Evolutionary conservation across 192 early-diverging fungal genomes (phyloP), one percentile per base, ranked within the genome.

Genomic region (Entomortierella beljakovae): DNA sequence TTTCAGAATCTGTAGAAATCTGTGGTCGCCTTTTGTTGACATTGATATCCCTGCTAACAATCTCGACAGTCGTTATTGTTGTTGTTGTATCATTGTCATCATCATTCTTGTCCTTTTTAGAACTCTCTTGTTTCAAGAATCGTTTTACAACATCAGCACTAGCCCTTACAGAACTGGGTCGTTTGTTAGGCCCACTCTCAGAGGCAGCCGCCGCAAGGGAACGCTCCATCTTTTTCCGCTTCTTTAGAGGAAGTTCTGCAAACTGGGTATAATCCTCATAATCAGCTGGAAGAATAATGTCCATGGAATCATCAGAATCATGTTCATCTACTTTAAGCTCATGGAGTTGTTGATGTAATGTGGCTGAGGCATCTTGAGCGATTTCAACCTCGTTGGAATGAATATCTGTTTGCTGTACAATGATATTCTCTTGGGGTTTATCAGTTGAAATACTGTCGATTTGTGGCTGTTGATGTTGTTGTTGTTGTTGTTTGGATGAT

Each of bases 201-300:
- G 55, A 61, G 7, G 61, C 58, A n/a, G 50, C 34, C 18, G 71
- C 71, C n/a, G 72, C 62, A 0, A 64, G 31, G 6, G 70, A 57
- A 6, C 61, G 61, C 61, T 70, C 68, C 75, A 79, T 58, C 42
- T 79, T 79, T 53, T 79, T 79, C 22, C 75, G 53, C 50, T 70
- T 79, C 28, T 69, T 79, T 31, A 70, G 61, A 1, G 75, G 67
- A 7, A 79, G 49, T 31, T 79, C 75, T 25, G 75, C 75, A 59
- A 70, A 79, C 67, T 68, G 75, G 32, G 75, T 79, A 61, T 79
- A 79, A 38, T 79, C 75, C 22, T 79, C 56, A 38, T 79, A 79
- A 33, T 79, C 75, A 1, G 33, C 62, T 13, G 75, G 75, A 25
- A 57, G 53, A 38, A 79, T 79, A 29, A 79, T 79, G 34, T 79